Evolutionary conservation across 768 basidiomycete genomes (phyloP).

Genomic region (Pisolithus tinctorius): DNA sequence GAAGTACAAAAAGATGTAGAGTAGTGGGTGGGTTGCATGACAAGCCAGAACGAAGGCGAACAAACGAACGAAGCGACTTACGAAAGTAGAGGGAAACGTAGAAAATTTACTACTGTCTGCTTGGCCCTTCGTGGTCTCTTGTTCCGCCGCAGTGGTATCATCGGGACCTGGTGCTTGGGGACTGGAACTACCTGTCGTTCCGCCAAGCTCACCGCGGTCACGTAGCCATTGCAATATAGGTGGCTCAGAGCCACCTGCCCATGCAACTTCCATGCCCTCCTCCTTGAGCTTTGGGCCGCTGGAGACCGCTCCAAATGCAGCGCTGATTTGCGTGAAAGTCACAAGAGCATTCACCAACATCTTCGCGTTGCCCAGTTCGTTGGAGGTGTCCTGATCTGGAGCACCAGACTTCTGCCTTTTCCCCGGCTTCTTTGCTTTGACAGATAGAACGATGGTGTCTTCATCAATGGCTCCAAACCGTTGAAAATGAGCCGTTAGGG

Average conservation of each 20-base stretch:
- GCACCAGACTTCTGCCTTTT: constrained; percentile 32
- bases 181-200: constrained; percentile 1
- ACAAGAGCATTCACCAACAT: constrained; percentile 68
- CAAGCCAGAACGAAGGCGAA: constrained; percentile 3
- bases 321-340: constrained; percentile 68
- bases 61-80: constrained; percentile 35
- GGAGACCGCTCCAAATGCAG: constrained; percentile 72
- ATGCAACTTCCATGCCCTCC: constrained; percentile 62
- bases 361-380: constrained; percentile 30
- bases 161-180: constrained; percentile 21
- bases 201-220: constrained; percentile 59
- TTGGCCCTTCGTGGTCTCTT: neutral
- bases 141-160: neutral
- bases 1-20: neutral
- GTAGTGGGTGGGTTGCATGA: neutral
- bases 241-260: constrained; percentile 70
- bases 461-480: constrained; percentile 61
- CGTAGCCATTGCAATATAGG: constrained; percentile 67
- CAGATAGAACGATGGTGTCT: constrained; percentile 58
- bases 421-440: constrained; percentile 46
- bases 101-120: constrained; percentile 40
- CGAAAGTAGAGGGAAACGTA: constrained; percentile 43
- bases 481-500: constrained; percentile 36
- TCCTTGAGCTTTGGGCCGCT: constrained; percentile 45
- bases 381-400: constrained; percentile 14